Evolutionary conservation across 2,329 filamentous ascomycete species (phyloP), one percentile per base, ranked within the genome.

Genomic region (Monosporascus ibericus): DNA sequence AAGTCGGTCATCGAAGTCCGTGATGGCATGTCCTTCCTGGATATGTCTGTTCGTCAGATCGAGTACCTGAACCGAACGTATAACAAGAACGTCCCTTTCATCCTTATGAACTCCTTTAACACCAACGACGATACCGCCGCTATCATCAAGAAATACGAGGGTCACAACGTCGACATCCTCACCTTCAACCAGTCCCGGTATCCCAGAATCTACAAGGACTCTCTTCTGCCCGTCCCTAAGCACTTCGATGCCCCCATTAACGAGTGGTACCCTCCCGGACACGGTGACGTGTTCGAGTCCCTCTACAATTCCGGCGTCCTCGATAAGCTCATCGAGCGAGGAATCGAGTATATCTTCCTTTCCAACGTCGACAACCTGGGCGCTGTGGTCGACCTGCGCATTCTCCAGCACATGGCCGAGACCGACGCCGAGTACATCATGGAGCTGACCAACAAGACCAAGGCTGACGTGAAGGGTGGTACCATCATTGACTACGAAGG

Each of bases 101-200:
- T 99, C 63, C 86, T 99, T 65, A 99, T 99, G 94, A 99, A 99
- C 86, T 97, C 94, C 52, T 99, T 99, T 88, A 99, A 99, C 84
- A 99, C 94, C 71, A 92, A 99, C 72, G 85, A 92, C 66, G 94
- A 99, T 70, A 99, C 94, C 49, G 91, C 92, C 58, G 91, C 90
- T 75, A 99, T 99, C 76, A 99, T 99, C 81, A 99, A 99, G 86
- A 99, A 99, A 81, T 99, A 97, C 77, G 92, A 99, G 79, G 94
- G 94, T 60, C 94, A 99, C 84, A 96, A 96, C 72, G 95, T 99
- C 68, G 94, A 99, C 71, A 97, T 99, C 72, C 81, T 97, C 72
- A 97, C 94, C 71, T 99, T 99, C 86, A 99, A 99, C 82, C 94
- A 99, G 79, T 99, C 94, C 59, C 85, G 92, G 66, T 99, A 97